Conservation (phyloP, 2,329 filamentous ascomycete species). For the Apiospora arundinis region DNA sequence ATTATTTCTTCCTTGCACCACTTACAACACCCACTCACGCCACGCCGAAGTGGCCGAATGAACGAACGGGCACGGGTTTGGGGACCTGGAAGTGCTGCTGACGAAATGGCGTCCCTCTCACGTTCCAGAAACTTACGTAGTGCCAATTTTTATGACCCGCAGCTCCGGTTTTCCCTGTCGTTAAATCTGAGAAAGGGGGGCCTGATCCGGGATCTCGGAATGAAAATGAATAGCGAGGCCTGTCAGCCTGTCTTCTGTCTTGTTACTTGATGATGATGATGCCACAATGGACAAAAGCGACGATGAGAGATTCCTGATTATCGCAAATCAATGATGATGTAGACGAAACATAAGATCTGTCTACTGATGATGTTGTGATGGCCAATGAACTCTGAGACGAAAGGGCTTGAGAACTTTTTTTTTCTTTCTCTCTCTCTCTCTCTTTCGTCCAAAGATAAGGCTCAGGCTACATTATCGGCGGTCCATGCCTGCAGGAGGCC, state of each 20-base stretch:
- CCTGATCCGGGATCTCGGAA: slow-evolving; percentile 11
- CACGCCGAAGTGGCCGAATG: slow-evolving; percentile 14
- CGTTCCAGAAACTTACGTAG: slow-evolving; percentile 19
- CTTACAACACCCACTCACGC: slow-evolving; percentile 3
- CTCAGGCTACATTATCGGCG: background rate
- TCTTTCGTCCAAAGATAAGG: background rate
- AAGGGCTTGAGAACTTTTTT: background rate
- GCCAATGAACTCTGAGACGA: background rate
- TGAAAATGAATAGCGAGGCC: background rate
- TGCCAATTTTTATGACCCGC: slow-evolving; percentile 13
- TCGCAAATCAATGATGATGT: background rate
- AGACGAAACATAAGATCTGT: background rate
- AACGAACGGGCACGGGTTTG: slow-evolving; percentile 8
- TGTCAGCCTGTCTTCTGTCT: background rate
- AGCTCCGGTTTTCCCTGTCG: slow-evolving; percentile 14
- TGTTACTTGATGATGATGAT: background rate
- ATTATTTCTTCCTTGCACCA: background rate
- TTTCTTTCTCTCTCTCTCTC: background rate
- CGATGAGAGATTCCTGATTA: background rate
- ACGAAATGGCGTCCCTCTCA: slow-evolving; percentile 13
- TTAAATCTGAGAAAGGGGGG: slow-evolving; percentile 18
- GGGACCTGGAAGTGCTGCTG: slow-evolving; percentile 13
- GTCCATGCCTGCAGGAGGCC: background rate
- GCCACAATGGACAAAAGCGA: background rate
- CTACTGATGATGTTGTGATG: background rate